Evolutionary conservation across 768 basidiomycete species (phyloP).

Genomic region (Termitomyces sp.): DNA sequence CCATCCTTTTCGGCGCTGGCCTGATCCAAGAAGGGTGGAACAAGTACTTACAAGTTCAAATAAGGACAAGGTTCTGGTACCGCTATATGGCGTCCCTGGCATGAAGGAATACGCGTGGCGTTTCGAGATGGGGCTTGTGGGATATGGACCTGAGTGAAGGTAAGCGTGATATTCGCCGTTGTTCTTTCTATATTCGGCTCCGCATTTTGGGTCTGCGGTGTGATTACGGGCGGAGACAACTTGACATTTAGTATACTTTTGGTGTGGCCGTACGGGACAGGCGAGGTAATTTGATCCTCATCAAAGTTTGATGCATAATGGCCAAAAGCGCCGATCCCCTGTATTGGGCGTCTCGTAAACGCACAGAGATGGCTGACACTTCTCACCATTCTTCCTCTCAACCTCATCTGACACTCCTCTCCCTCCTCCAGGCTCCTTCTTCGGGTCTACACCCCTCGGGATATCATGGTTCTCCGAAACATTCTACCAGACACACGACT

Average conservation of each 20-base stretch:
- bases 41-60: constrained; percentile 25
- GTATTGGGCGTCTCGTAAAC: background rate
- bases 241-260: too few species aligned
- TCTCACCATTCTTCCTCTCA: too few species aligned
- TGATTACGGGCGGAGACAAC: background rate
- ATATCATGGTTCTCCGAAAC: constrained; percentile 39
- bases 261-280: too few species aligned
- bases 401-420: background rate
- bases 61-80: constrained; percentile 48
- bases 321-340: too few species aligned
- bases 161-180: constrained; percentile 11
- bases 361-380: background rate
- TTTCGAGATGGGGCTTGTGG: constrained; percentile 43
- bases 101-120: constrained; percentile 30
- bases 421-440: constrained; percentile 45
- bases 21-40: constrained; percentile 33
- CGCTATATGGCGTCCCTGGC: constrained; percentile 32
- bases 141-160: constrained; percentile 50
- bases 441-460: constrained; percentile 42
- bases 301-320: too few species aligned
- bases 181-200: rapidly evolving
- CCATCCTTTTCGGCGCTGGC: constrained; percentile 46
- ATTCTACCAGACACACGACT: constrained; percentile 48
- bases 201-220: background rate
- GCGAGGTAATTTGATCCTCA: too few species aligned